A percentile compares a stretch with the other conserved stretches of the same genome.
phyloP scores from a whole-genome alignment of 495 filamentous ascomycete species.

The Sabuloglossum arenarium region DNA sequence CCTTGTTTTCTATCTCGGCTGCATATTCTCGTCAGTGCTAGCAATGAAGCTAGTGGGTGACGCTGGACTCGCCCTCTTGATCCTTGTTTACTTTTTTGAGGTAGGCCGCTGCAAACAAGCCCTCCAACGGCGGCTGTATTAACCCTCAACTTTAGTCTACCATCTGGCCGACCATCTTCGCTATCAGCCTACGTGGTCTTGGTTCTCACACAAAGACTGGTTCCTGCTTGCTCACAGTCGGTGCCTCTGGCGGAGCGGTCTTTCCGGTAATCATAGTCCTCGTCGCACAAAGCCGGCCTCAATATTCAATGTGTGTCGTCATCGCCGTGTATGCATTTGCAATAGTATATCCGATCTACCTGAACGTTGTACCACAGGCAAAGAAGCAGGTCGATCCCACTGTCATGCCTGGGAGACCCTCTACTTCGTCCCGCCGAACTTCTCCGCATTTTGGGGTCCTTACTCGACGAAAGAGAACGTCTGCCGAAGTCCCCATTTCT shows the following conservation, averaged over 20 bases:
- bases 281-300: slow-evolving; percentile 22
- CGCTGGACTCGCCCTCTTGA: slow-evolving; percentile 26
- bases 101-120: slow-evolving; percentile 8
- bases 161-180: slow-evolving; percentile 41
- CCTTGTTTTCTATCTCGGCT: slow-evolving; percentile 30
- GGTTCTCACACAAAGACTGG: slow-evolving; percentile 39
- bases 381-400: slow-evolving; percentile 1
- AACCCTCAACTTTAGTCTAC: slow-evolving; percentile 15
- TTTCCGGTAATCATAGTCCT: slow-evolving; percentile 34
- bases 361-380: slow-evolving; percentile 10
- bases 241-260: slow-evolving; percentile 33
- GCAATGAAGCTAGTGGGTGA: slow-evolving; percentile 30
- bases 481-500: background rate
- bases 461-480: background rate
- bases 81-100: slow-evolving; percentile 40
- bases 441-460: background rate
- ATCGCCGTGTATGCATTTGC: slow-evolving; percentile 16
- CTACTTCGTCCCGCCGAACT: background rate
- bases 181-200: slow-evolving; percentile 36
- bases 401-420: background rate
- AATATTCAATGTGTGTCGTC: slow-evolving; percentile 20
- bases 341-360: slow-evolving; percentile 16
- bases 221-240: slow-evolving; percentile 28
- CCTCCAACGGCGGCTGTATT: background rate
- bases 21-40: slow-evolving; percentile 31